Evolutionary conservation across 345 rosid species (phyloP), one percentile per base, ranked within the genome.

Genomic region (Eucalyptus globulus): DNA sequence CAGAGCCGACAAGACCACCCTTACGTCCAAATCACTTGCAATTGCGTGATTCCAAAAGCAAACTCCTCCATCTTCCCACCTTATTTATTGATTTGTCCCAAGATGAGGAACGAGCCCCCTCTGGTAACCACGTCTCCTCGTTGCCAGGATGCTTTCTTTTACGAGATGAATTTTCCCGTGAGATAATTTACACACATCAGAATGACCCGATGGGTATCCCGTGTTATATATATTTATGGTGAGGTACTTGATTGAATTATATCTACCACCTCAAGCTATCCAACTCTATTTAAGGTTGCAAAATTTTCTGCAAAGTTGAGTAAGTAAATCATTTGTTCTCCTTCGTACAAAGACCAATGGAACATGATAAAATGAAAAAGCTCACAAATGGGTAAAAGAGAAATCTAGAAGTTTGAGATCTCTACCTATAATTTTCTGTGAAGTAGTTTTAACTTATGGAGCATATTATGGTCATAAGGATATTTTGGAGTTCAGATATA

Each of bases 281-380:
- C 21, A 17, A 1, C 44, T 34, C 26, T 34, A 72, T 34, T 72
- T 72, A 37, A 21, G 45, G 10, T 72, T 16, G 81, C 43, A 9
- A 34, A 69, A 34, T 34, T 40, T 34, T 72, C 10, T 6, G 45
- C 11, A 11, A 72, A 19, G 26, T 72, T 72, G 26, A 37, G 3
- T 34, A 0, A 6, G 15, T 4, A 0, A 37, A 21, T 6, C 27
- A 5, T 21, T 72, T 72, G 83, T 0, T 72, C 45, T 72, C 45
- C 45, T 12, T 67, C 0, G 27, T 11, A 12, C 47, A 6, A 72
- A 19, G 44, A 72, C 45, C 24, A 72, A 34, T 19, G 81, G 26
- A 10, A 6, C 81, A 21, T 37, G 26, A 37, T 6, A 72, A 72
- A 72, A 72, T 37, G 83, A 37, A 72, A 72, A 72, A 19, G 47